These are phyloP conservation scores for Sporothrix globosa DNA, from an alignment of 2,329 filamentous ascomycete genomes.

Conservation along the genomic window DNA sequence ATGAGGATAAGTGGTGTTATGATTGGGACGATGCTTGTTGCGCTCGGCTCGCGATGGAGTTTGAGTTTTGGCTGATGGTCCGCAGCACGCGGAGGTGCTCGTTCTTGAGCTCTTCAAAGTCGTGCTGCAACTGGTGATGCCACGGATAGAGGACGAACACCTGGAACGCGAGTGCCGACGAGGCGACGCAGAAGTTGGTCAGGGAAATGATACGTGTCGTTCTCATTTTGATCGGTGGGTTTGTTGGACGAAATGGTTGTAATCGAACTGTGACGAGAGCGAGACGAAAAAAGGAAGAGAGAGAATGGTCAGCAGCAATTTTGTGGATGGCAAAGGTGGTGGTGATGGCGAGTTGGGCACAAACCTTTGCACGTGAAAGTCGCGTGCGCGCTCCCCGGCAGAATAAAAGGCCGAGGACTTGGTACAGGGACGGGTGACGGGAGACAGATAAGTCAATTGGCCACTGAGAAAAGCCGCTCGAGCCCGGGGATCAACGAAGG, in stretches of 20 bases:
- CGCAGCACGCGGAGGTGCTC: slow-evolving; percentile 56
- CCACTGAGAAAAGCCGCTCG: no score
- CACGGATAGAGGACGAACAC: slow-evolving; percentile 72
- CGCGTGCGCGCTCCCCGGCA: not conserved
- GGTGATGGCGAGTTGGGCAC: no score
- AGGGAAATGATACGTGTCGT: slow-evolving; percentile 57
- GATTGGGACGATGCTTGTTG: not conserved
- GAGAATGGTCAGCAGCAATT: no score
- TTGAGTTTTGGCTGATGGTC: slow-evolving; percentile 23
- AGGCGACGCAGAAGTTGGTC: slow-evolving; percentile 68
- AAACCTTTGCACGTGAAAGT: not conserved
- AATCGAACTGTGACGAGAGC: not conserved
- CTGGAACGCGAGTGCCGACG: slow-evolving; percentile 67
- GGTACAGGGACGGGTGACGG: no score
- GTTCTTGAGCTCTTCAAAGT: slow-evolving; percentile 61
- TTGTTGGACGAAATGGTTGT: not conserved
- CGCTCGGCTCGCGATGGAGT: not conserved
- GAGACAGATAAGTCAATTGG: no score
- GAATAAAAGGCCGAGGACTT: not conserved
- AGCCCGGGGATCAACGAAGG: no score
- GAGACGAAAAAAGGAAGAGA: no score
- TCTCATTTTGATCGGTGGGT: slow-evolving; percentile 33
- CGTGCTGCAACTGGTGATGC: slow-evolving; percentile 67
- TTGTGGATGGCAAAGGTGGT: no score
- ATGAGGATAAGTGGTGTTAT: not conserved